Conservation (phyloP, 768 basidiomycete genomes). For the Tylopilus intermedius region DNA sequence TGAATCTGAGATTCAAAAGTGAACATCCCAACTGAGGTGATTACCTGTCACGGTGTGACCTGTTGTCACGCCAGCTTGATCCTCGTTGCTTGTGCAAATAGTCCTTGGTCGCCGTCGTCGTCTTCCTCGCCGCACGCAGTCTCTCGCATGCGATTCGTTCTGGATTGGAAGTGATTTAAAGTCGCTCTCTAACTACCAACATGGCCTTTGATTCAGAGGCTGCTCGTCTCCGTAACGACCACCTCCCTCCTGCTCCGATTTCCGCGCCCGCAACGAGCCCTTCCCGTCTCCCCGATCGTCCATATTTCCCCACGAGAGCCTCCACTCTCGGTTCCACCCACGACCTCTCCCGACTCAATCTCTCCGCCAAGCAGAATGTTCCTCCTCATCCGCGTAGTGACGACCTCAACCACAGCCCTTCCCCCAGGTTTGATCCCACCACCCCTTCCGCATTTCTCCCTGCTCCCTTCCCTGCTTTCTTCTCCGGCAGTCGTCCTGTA, state of each 20-base stretch:
- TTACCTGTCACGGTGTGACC: slow-evolving; percentile 16
- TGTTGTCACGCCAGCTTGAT: slow-evolving; percentile 24
- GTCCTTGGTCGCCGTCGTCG: not conserved
- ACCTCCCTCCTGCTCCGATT: slow-evolving; percentile 22
- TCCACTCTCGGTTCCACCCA: slow-evolving; percentile 54
- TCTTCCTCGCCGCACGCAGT: not conserved
- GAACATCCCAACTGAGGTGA: slow-evolving; percentile 10
- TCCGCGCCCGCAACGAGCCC: slow-evolving; percentile 35
- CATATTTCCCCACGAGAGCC: slow-evolving; percentile 55
- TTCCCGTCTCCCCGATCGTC: slow-evolving; percentile 45
- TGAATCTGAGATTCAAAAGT: not conserved
- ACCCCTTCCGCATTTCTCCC: slow-evolving; percentile 31
- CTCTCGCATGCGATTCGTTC: slow-evolving; percentile 1
- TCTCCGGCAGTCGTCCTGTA: slow-evolving; percentile 53
- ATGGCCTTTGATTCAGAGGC: slow-evolving; percentile 32
- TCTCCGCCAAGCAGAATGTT: slow-evolving; percentile 31
- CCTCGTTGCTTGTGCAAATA: slow-evolving; percentile 11
- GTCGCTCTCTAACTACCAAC: not conserved
- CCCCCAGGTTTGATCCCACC: slow-evolving; percentile 12
- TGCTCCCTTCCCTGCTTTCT: slow-evolving; percentile 43
- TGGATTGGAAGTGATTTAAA: not conserved
- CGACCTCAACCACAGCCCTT: slow-evolving; percentile 56
- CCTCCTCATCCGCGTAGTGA: slow-evolving; percentile 56
- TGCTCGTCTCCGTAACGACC: slow-evolving; percentile 26
- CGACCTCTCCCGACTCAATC: slow-evolving; percentile 49